A percentile compares a stretch with the other conserved stretches of the same genome.
Conservation (phyloP, 805 yeast genomes). For the Nakazawaea holstii region DNA sequence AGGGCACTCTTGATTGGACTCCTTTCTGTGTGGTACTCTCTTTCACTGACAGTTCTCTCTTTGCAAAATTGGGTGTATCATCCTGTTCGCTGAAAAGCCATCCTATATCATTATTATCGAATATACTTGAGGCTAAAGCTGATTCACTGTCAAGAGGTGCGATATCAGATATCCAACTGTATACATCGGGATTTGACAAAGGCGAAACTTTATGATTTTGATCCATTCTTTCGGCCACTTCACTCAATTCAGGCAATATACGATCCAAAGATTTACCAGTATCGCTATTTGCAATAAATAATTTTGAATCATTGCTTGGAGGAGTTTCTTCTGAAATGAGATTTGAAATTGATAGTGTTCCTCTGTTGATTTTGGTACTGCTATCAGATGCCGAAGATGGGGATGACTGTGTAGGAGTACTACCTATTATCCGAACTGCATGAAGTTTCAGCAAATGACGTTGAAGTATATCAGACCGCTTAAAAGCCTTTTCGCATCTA, state of each 20-base stretch:
- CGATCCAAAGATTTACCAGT: background rate
- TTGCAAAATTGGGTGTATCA: background rate
- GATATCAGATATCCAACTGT: slow-evolving; percentile 6
- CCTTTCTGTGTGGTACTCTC: background rate
- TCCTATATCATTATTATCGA: slow-evolving; percentile 17
- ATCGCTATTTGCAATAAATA: background rate
- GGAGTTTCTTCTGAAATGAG: background rate
- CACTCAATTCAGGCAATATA: background rate
- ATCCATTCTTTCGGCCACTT: background rate
- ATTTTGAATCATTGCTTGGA: background rate
- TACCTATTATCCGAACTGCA: background rate
- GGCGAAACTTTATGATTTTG: background rate
- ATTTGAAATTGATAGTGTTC: background rate
- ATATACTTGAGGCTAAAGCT: slow-evolving; percentile 10
- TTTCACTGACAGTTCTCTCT: background rate
- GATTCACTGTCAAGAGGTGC: slow-evolving; percentile 5
- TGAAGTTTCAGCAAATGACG: slow-evolving; percentile 9
- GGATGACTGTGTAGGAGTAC: too few relatives aligned
- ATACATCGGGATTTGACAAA: slow-evolving; percentile 1
- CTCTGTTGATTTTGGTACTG: background rate
- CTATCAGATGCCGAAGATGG: background rate
- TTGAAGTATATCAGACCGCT: slow-evolving; percentile 10
- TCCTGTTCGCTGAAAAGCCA: slow-evolving; percentile 18
- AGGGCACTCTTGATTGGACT: background rate
- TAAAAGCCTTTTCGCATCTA: slow-evolving; percentile 7